These are phyloP conservation scores for Rhizopogon salebrosus DNA, from an alignment of 768 basidiomycete species.

Conservation along the genomic window DNA sequence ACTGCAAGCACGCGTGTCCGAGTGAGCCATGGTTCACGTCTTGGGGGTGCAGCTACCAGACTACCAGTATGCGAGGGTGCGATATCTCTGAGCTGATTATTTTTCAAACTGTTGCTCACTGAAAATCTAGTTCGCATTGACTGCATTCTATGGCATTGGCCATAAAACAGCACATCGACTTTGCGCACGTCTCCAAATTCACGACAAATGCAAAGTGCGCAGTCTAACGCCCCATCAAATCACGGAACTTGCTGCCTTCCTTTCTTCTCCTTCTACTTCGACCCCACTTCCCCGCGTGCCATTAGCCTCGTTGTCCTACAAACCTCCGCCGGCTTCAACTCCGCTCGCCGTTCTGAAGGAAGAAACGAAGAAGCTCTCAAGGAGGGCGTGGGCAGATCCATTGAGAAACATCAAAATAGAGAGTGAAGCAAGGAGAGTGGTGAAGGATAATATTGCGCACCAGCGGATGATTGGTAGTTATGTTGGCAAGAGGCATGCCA, in stretches of 20 bases:
- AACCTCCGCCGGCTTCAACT: slow-evolving; percentile 39
- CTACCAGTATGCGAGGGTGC: slow-evolving; percentile 68
- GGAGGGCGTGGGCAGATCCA: slow-evolving; percentile 47
- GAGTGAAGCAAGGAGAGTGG: slow-evolving; percentile 74
- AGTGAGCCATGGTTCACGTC: slow-evolving; percentile 70
- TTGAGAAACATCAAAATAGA: slow-evolving; percentile 80
- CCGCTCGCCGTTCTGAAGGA: slow-evolving; percentile 25
- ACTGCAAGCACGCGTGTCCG: slow-evolving; percentile 1
- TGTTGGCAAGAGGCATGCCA: slow-evolving; percentile 88
- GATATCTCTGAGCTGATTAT: slow-evolving; percentile 16
- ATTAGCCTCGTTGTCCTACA: slow-evolving; percentile 52
- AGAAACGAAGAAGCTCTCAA: slow-evolving; percentile 25
- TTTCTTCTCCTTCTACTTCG: slow-evolving; percentile 83
- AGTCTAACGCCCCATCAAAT: slow-evolving; percentile 84
- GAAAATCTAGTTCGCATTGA: slow-evolving; percentile 72
- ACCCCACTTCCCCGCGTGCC: slow-evolving; percentile 61
- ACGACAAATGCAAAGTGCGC: slow-evolving; percentile 75
- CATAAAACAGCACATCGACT: slow-evolving; percentile 69
- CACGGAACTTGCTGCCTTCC: slow-evolving; percentile 88
- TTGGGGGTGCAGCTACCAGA: slow-evolving; percentile 83
- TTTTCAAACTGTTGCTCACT: not conserved
- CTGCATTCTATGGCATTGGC: slow-evolving; percentile 86
- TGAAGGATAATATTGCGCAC: slow-evolving; percentile 90
- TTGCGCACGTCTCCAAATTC: slow-evolving; percentile 90
- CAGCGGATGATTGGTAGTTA: slow-evolving; percentile 93